These are phyloP conservation scores for Gymnopus androsaceus DNA, from an alignment of 1,284 basidiomycete genomes.

Conservation along the genomic window DNA sequence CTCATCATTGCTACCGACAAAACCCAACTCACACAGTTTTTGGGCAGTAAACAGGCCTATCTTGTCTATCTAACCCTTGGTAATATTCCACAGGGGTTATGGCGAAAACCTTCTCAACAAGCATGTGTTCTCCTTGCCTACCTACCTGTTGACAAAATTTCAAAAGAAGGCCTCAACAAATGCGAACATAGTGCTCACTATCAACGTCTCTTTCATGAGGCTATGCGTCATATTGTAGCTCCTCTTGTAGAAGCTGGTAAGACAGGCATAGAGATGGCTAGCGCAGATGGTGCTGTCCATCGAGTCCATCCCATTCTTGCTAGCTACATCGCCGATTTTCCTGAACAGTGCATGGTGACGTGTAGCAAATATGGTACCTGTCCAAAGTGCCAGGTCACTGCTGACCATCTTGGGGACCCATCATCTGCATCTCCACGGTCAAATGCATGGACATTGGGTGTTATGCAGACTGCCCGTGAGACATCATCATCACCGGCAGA, in stretches of 20 bases:
- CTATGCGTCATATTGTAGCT: slow-evolving; percentile 19
- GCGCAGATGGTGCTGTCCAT: slow-evolving; percentile 11
- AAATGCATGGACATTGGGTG: not conserved
- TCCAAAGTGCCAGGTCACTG: slow-evolving; percentile 15
- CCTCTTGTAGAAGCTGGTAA: slow-evolving; percentile 15
- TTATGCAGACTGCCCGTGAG: not conserved
- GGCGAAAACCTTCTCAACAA: slow-evolving; percentile 18
- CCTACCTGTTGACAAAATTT: no score
- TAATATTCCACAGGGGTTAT: slow-evolving; percentile 23
- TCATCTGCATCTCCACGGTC: not conserved
- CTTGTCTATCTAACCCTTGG: slow-evolving; percentile 29
- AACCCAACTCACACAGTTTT: no score
- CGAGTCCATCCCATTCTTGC: slow-evolving; percentile 15
- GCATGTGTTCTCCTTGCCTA: slow-evolving; percentile 27
- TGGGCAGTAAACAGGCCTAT: slow-evolving; percentile 23
- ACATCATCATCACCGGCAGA: not conserved
- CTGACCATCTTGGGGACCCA: not conserved
- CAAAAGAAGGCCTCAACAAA: not conserved
- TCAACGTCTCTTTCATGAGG: slow-evolving; percentile 21
- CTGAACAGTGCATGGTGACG: slow-evolving; percentile 23
- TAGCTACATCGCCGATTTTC: slow-evolving; percentile 24
- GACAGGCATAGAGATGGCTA: slow-evolving; percentile 15
- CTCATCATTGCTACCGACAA: slow-evolving; percentile 37
- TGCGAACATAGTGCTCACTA: not conserved
- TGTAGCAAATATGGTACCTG: slow-evolving; percentile 18